These are phyloP conservation scores for Mycocentrospora acerina DNA, from an alignment of 2,329 filamentous ascomycete genomes.

Conservation along the genomic window DNA sequence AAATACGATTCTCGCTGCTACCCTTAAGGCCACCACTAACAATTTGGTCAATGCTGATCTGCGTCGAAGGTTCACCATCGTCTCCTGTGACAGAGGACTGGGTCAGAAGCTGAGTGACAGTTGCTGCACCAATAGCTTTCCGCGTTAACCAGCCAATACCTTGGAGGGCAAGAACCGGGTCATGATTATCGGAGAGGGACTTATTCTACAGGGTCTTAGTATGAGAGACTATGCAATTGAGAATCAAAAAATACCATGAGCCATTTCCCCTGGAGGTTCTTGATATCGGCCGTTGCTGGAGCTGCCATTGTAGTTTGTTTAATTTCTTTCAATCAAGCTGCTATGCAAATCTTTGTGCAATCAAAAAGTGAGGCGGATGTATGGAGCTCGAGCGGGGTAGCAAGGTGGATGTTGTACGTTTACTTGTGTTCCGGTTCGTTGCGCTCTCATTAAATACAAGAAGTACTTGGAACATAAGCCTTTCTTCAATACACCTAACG, in stretches of 20 bases:
- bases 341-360: too few species aligned
- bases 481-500: too few species aligned
- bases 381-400: constrained; percentile 2
- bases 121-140: constrained; percentile 69
- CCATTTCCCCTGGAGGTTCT: constrained; percentile 43
- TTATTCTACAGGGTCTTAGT: constrained; percentile 63
- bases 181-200: constrained; percentile 66
- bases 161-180: constrained; percentile 66
- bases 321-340: neutral
- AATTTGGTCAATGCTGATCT: constrained; percentile 73
- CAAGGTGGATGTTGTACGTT: too few species aligned
- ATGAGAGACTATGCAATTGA: neutral
- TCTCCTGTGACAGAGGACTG: constrained; percentile 19
- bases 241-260: constrained; percentile 30
- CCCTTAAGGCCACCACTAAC: constrained; percentile 70
- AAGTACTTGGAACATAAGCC: too few species aligned
- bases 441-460: too few species aligned
- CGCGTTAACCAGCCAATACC: constrained; percentile 64
- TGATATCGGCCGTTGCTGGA: constrained; percentile 35
- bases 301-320: constrained; percentile 37
- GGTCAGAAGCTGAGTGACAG: constrained; percentile 64
- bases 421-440: too few species aligned
- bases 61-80: constrained; percentile 40
- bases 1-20: constrained; percentile 59
- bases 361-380: neutral